Evolutionary conservation across 2,329 filamentous ascomycete genomes (phyloP).

Genomic region (Arthrobotrys conoides): DNA sequence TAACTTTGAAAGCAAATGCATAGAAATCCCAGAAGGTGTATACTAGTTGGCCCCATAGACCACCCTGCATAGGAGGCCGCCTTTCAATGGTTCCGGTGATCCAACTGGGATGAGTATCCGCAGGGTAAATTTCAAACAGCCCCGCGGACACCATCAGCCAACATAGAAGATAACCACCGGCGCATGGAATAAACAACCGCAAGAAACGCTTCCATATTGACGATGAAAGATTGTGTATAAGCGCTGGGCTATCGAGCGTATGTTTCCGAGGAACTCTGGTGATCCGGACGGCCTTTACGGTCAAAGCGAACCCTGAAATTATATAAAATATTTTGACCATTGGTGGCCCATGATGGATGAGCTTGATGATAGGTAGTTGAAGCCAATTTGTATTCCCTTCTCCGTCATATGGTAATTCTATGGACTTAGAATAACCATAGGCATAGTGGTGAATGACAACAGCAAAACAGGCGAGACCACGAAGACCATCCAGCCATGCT

Average conservation of each 20-base stretch:
- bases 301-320: conserved; percentile 41
- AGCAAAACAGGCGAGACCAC: conserved; percentile 29
- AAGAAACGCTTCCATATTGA: conserved; percentile 46
- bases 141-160: conserved; percentile 20
- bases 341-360: conserved; percentile 34
- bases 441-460: conserved; percentile 36
- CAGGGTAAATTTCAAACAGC: conserved; percentile 16
- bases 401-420: conserved; percentile 24
- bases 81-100: conserved; percentile 11
- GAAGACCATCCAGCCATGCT: conserved; percentile 46
- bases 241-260: conserved; percentile 6
- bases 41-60: conserved; percentile 11
- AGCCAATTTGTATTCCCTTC: conserved; percentile 12
- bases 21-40: conserved; percentile 31
- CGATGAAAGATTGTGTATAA: conserved; percentile 27
- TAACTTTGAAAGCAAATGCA: conserved; percentile 26
- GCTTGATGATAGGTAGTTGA: conserved; percentile 36
- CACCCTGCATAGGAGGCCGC: conserved; percentile 27
- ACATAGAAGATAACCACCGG: conserved; percentile 30
- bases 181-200: conserved; percentile 38
- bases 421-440: conserved; percentile 20
- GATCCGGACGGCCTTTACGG: conserved; percentile 27
- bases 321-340: conserved; percentile 53
- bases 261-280: conserved; percentile 8
- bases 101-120: conserved; percentile 21